Evolutionary conservation across 805 yeast species (phyloP), one percentile per base, ranked within the genome.

Genomic region (Candida jianshihensis): DNA sequence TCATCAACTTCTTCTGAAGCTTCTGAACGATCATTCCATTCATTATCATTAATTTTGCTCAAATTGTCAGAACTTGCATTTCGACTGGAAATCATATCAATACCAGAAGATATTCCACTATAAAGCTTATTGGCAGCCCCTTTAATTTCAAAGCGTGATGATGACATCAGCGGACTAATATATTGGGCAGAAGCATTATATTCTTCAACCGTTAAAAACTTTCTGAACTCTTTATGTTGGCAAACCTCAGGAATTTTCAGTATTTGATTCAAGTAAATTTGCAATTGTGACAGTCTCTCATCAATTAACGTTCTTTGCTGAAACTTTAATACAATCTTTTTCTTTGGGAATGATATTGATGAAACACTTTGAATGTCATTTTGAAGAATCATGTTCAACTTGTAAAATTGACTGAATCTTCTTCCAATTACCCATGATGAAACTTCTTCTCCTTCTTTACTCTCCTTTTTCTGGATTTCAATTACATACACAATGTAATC

Each of bases 371-470:
- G 70, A 46, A 77, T 80, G 30, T 59, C 63, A 3, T 57, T 55
- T 38, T 68, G 73, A 46, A 89, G 59, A 42, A 82, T 77, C 41
- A 74, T 75, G 51, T 89, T 78, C 24, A 89, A 63, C 42, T 71
- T 73, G 57, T 69, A 78, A 56, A 89, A 89, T 52, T 90, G 96
- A 47, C 84, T 84, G 52, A 78, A 89, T 39, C 97, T 65, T 46
- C 96, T 63, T 0, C 95, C 90, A n/a, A 88, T 83, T 36, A 85
- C 76, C 97, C 97, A 90, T 0, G 86, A 82, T 0, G 89, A 86
- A 3, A 73, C 64, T 5, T 70, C 67, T 7, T 61, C 54, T 3
- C 63, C 68, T 3, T 72, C 73, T 21, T 57, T 53, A 6, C 59
- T 59, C 1, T 39, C 41, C 9, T 50, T 61, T 53, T 78, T 80